Conservation (phyloP, 495 filamentous ascomycete genomes). For the Glonium stellatum region DNA sequence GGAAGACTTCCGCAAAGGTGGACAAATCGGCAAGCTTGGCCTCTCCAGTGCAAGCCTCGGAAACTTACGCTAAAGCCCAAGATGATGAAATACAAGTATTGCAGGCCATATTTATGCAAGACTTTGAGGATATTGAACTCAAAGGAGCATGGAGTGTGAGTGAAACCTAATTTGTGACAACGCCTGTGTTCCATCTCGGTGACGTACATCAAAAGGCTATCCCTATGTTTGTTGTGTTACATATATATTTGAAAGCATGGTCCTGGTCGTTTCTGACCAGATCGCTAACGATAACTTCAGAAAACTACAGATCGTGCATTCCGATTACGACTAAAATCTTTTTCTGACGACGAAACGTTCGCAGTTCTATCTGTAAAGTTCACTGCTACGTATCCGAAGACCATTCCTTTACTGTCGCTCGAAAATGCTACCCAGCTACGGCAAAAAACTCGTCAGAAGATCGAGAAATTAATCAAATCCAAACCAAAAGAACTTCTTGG, state of each 20-base stretch:
- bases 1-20: constrained; percentile 12
- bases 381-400: constrained; percentile 90
- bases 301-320: constrained; percentile 75
- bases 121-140: constrained; percentile 67
- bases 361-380: constrained; percentile 64
- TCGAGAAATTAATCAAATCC: constrained; percentile 60
- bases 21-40: constrained; percentile 5
- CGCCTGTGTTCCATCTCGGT: neutral
- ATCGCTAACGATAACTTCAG: constrained; percentile 16
- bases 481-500: constrained; percentile 68
- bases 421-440: constrained; percentile 55
- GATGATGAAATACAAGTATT: constrained; percentile 81
- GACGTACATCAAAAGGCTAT: too few species aligned
- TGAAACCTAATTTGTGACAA: neutral
- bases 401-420: constrained; percentile 65
- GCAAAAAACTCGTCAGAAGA: constrained; percentile 56
- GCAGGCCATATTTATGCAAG: constrained; percentile 85
- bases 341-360: constrained; percentile 57
- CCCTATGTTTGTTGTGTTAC: too few species aligned
- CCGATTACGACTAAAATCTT: constrained; percentile 66
- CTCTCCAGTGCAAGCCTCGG: constrained; percentile 11
- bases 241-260: too few species aligned
- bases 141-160: constrained; percentile 82
- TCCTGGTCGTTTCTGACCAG: too few species aligned
- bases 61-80: constrained; percentile 73